Evolutionary conservation across 1,284 basidiomycete species (phyloP).

Genomic region (Peniophora sp.): DNA sequence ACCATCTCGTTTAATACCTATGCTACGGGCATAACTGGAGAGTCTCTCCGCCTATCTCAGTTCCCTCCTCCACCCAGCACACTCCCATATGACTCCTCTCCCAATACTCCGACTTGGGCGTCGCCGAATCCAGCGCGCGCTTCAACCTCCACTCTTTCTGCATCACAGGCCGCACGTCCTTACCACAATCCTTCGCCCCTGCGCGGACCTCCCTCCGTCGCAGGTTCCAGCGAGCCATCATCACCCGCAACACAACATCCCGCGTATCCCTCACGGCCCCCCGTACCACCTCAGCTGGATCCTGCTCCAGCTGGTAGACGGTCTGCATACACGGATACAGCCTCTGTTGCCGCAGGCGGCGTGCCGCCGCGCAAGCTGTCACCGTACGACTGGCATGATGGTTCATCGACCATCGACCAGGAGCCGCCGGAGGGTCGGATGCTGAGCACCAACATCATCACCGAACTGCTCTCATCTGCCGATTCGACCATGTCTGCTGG

Average conservation of each 20-base stretch:
- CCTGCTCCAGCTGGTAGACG: neutral
- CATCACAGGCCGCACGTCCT: neutral
- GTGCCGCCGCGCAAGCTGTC: conserved; percentile 12
- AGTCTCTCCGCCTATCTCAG: conserved; percentile 29
- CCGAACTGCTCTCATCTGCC: conserved; percentile 35
- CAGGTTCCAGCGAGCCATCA: neutral
- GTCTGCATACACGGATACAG: conserved; percentile 2
- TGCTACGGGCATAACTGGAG: conserved; percentile 21
- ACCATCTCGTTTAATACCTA: conserved; percentile 36
- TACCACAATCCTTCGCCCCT: neutral
- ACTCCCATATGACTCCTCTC: conserved; percentile 21
- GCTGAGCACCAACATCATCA: conserved; percentile 55
- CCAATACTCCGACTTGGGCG: no score
- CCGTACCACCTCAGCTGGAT: neutral
- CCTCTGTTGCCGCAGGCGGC: conserved; percentile 3
- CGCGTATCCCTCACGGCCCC: neutral
- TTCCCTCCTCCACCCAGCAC: conserved; percentile 31
- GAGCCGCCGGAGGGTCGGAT: conserved; percentile 49
- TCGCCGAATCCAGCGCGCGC: no score
- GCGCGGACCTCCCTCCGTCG: neutral
- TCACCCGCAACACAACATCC: neutral
- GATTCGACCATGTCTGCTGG: conserved; percentile 12
- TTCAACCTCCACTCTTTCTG: conserved; percentile 2
- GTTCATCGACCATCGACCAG: conserved; percentile 47
- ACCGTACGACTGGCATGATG: conserved; percentile 52